Base-by-base conservation (phyloP, 2,329 filamentous ascomycete species). In the Elsinoe australis region DNA sequence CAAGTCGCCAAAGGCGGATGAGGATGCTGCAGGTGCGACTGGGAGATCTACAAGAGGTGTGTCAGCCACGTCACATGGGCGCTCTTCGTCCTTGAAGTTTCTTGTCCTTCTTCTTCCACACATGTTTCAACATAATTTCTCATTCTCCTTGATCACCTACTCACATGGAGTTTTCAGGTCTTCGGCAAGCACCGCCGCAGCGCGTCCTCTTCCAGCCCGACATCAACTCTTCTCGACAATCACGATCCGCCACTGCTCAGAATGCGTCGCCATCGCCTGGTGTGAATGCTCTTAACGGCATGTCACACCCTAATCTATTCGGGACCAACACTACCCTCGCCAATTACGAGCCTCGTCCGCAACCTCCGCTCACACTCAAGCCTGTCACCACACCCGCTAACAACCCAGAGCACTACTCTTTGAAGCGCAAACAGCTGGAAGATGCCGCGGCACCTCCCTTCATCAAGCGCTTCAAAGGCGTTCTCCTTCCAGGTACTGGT, bases 181-280 rank as follows among this genome's bases (percentile, higher is more conserved):
- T 89, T 44, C 76, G 87, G 54, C 85, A 92, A 63, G 85, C 86
- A n/a, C 87, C 87, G 21, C 83, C 87, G 1, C 87, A 89, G 61
- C 76, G 87, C 53, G 80, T 89, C 46, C 81, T 92, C 45, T 94
- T 90, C 64, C 86, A 92, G 61, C 87, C 87, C 22, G 87, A 94
- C 58, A 80, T 81, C 2, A 77, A 76, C 7, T 71, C 82, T 3
- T 70, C 75, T 10, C 76, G 85, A 53, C 75, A 80, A 56, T 78
- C 75, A 5, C 76, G 83, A 47, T 78, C 83, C 57, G 56, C 57
- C 6, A 64, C 59, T 49, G 58, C 60, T 45, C 49, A 63, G 18
- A 49, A 56, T 50, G 64, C 63, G 26, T 71, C 70, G n/a, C 67
- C 68, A 19, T 67, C 69, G 14, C 65, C 68, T 28, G 59, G 52